A percentile compares a stretch with the other conserved stretches of the same genome.
These are phyloP conservation scores for Penicillium polonicum DNA, from an alignment of 2,329 filamentous ascomycete genomes.

Conservation along the genomic window DNA sequence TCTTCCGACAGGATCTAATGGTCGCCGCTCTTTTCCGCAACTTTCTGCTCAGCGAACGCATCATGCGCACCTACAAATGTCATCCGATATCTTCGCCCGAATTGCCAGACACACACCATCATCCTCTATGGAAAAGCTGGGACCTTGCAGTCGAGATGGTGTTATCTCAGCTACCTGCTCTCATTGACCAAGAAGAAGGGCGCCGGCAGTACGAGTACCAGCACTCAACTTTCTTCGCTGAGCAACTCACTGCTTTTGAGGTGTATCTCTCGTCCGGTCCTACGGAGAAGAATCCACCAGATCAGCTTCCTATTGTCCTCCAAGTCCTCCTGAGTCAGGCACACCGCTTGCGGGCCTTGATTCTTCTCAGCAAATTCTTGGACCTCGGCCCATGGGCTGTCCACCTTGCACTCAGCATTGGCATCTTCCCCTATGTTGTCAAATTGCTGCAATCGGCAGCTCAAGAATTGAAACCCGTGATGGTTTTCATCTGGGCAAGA, in stretches of 20 bases:
- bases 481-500: constrained; percentile 99
- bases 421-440: constrained; percentile 98
- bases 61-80: constrained; percentile 96
- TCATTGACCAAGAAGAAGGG: constrained; percentile 74
- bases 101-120: constrained; percentile 91
- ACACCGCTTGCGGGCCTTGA: constrained; percentile 84
- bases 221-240: constrained; percentile 93
- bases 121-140: constrained; percentile 96
- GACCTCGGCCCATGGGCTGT: constrained; percentile 98
- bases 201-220: constrained; percentile 82
- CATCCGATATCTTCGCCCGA: constrained; percentile 88
- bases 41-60: constrained; percentile 87
- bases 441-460: constrained; percentile 95
- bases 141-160: constrained; percentile 96
- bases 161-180: constrained; percentile 78
- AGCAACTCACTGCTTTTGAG: constrained; percentile 95
- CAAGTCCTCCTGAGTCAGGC: constrained; percentile 96
- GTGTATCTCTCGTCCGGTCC: constrained; percentile 86
- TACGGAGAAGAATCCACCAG: constrained; percentile 80
- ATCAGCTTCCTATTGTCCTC: constrained; percentile 92
- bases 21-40: constrained; percentile 97
- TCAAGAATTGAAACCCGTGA: constrained; percentile 90
- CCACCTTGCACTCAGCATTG: constrained; percentile 94
- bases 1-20: constrained; percentile 97
- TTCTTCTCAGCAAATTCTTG: constrained; percentile 87